These are phyloP conservation scores for Bipolaris zeicola DNA, from an alignment of 2,329 filamentous ascomycete species.

Conservation along the genomic window DNA sequence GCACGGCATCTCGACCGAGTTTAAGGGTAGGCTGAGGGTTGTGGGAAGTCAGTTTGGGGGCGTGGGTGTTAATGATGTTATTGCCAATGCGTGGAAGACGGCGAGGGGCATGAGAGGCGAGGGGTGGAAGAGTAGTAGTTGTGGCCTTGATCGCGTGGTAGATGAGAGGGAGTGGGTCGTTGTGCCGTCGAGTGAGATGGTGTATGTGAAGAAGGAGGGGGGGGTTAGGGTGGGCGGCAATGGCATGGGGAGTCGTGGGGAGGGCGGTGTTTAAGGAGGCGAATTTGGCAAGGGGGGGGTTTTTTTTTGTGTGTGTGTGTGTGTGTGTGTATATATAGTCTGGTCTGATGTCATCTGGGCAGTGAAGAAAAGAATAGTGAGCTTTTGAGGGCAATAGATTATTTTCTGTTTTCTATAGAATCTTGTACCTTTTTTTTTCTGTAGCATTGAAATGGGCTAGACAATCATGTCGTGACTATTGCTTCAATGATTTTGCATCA, in stretches of 20 bases:
- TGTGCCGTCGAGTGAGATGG: conserved; percentile 13
- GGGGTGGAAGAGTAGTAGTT: conserved; percentile 36
- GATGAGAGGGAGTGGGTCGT: conserved; percentile 24
- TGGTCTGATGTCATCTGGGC: not conserved
- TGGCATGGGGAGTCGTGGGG: conserved; percentile 5
- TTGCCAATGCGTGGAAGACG: conserved; percentile 63
- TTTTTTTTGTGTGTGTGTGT: too few species aligned
- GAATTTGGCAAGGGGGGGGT: too few species aligned
- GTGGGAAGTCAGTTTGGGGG: conserved; percentile 56
- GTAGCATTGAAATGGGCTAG: too few species aligned
- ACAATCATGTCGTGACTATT: too few species aligned
- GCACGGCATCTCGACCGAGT: conserved; percentile 62
- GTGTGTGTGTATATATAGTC: not conserved
- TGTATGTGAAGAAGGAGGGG: conserved; percentile 13
- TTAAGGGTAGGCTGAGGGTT: conserved; percentile 68
- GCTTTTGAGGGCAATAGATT: too few species aligned
- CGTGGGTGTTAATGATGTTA: conserved; percentile 57
- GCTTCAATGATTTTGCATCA: too few species aligned
- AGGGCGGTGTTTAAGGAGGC: conserved; percentile 2
- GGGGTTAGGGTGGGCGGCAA: not conserved
- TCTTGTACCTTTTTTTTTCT: too few species aligned
- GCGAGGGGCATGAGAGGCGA: conserved; percentile 47
- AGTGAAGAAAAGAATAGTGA: too few species aligned
- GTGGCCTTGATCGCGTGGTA: conserved; percentile 31
- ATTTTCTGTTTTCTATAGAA: too few species aligned